A percentile compares a stretch with the other conserved stretches of the same genome.
Evolutionary conservation across 441 rosid species (phyloP).

Genomic region (Syzygium malaccense): DNA sequence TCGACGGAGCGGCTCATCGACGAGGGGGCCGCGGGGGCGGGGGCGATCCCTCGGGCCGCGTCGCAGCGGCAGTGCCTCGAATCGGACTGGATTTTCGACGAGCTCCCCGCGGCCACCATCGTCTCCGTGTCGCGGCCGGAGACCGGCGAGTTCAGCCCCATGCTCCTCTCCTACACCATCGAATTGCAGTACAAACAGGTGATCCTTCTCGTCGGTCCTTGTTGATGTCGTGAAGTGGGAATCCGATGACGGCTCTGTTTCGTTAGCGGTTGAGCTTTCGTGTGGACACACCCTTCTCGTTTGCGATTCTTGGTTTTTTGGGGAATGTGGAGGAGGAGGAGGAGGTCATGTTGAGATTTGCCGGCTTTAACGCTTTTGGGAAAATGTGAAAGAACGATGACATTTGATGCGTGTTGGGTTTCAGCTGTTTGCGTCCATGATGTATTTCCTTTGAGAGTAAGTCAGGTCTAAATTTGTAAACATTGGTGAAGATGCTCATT

Average conservation of each 20-base stretch:
- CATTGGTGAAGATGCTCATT: not conserved
- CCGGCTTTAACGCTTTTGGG: not conserved
- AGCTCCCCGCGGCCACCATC: conserved; percentile 2
- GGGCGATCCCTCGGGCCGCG: not conserved
- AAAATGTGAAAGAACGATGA: not conserved
- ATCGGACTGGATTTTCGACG: conserved; percentile 5
- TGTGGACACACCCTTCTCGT: not conserved
- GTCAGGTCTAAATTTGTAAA: not conserved
- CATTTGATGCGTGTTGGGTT: not conserved
- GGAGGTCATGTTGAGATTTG: not conserved
- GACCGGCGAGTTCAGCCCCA: conserved; percentile 12
- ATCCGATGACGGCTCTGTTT: not conserved
- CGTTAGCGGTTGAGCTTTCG: not conserved
- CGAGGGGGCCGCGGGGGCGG: not conserved
- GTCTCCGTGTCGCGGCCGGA: conserved; percentile 9
- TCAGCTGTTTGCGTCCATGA: not conserved
- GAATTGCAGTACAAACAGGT: conserved; percentile 11
- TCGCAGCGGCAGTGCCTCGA: not conserved
- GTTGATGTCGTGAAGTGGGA: not conserved
- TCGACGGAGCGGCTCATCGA: conserved; percentile 51
- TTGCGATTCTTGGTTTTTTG: not conserved
- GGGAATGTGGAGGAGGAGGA: not conserved
- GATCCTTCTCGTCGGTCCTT: not conserved
- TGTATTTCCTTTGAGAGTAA: not conserved
- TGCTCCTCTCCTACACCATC: conserved; percentile 10